Conservation (phyloP, 2,329 filamentous ascomycete species). For the Penicillium sp. region DNA sequence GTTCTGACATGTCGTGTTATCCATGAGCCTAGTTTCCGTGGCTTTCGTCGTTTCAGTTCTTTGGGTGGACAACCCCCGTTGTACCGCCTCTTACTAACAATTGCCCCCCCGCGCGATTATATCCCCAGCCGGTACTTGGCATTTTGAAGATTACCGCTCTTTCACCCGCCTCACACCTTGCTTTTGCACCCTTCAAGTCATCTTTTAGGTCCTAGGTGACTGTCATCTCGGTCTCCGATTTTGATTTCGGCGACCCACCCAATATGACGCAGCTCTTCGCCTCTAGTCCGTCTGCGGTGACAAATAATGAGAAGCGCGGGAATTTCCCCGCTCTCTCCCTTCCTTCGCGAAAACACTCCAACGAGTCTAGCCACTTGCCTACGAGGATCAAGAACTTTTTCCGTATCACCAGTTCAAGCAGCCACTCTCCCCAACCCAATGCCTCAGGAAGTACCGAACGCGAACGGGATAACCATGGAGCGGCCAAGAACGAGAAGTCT, state of each 20-base stretch:
- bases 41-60: conserved; percentile 19
- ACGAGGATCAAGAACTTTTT: conserved; percentile 69
- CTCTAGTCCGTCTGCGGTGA: conserved; percentile 40
- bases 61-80: conserved; percentile 26
- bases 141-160: conserved; percentile 12
- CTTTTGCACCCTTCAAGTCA: conserved; percentile 8
- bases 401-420: conserved; percentile 59
- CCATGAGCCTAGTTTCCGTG: conserved; percentile 18
- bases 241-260: conserved; percentile 6
- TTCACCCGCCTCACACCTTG: conserved; percentile 6
- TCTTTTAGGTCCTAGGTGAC: conserved; percentile 4
- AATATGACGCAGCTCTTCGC: conserved; percentile 47
- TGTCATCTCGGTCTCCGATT: background rate
- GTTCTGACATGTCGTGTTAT: conserved; percentile 18
- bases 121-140: conserved; percentile 19
- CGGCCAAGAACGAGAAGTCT: conserved; percentile 62
- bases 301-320: conserved; percentile 44
- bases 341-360: conserved; percentile 45
- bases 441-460: conserved; percentile 26
- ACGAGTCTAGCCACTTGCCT: conserved; percentile 52
- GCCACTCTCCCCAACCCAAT: conserved; percentile 42
- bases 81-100: conserved; percentile 10
- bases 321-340: conserved; percentile 48
- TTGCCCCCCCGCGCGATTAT: conserved; percentile 16
- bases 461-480: conserved; percentile 44